Evolutionary conservation across 345 rosid genomes (phyloP).

Genomic region (Alliaria petiolata): DNA sequence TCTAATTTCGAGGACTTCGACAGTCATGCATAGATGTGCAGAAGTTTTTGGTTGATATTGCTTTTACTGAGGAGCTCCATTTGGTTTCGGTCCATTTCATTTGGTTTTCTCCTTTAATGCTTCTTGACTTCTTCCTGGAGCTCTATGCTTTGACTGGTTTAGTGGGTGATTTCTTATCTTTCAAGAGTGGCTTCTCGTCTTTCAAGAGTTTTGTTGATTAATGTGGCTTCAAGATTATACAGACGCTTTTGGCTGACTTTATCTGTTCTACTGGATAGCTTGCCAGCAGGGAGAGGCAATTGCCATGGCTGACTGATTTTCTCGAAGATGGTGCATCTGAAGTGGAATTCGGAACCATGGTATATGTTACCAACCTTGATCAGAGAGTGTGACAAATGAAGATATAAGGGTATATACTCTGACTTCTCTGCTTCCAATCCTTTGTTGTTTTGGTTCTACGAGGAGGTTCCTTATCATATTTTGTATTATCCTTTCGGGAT

Average conservation of each 20-base stretch:
- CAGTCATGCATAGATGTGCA: constrained; percentile 14
- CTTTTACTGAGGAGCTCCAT: constrained; percentile 38
- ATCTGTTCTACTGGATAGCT: constrained; percentile 60
- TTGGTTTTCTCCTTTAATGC: constrained; percentile 41
- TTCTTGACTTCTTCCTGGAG: constrained; percentile 41
- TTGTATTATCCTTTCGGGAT: background rate
- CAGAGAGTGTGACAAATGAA: constrained; percentile 77
- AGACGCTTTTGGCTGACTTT: constrained; percentile 48
- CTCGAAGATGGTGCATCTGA: constrained; percentile 90
- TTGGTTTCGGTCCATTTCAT: constrained; percentile 28
- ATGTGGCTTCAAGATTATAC: constrained; percentile 44
- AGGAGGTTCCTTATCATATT: constrained; percentile 9
- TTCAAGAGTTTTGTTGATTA: constrained; percentile 38
- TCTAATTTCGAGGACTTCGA: background rate
- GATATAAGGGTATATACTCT: constrained; percentile 80
- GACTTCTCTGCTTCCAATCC: constrained; percentile 24
- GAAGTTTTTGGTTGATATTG: background rate
- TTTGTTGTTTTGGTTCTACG: too few relatives aligned
- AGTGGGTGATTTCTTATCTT: too few relatives aligned
- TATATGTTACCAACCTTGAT: constrained; percentile 87
- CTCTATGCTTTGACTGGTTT: constrained; percentile 33
- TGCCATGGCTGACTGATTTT: constrained; percentile 92
- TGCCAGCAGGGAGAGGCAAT: constrained; percentile 54
- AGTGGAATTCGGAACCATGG: constrained; percentile 71
- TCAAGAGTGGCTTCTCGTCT: constrained; percentile 32